Evolutionary conservation across 169 alveolate genomes (phyloP).

Genomic region (Plasmodium falciparum): DNA sequence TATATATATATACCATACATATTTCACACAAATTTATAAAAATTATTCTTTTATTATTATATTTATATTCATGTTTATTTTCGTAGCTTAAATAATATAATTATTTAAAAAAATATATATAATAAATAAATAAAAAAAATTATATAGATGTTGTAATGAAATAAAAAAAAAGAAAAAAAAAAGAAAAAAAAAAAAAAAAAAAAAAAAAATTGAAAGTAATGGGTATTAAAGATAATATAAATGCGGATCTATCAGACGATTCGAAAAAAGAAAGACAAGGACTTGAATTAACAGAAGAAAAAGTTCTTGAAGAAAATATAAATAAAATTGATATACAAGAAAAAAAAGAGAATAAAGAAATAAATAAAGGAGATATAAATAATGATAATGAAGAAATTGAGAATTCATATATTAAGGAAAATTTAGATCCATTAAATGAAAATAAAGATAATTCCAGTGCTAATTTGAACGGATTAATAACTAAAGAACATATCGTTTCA

Average conservation of each 20-base stretch:
- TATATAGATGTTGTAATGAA: constrained; percentile 22
- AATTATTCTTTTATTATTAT: constrained; percentile 11
- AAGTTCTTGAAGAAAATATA: constrained; percentile 24
- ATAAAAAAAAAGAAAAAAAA: constrained; percentile 14
- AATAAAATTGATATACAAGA: constrained; percentile 27
- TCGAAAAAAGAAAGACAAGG: constrained; percentile 56
- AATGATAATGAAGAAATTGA: constrained; percentile 39
- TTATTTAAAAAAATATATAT: neutral
- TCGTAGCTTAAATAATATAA: constrained; percentile 12
- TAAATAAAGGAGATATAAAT: constrained; percentile 8
- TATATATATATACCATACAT: no score
- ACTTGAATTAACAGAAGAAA: constrained; percentile 1
- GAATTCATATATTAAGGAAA: neutral
- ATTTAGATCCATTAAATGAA: constrained; percentile 19
- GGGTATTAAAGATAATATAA: constrained; percentile 47
- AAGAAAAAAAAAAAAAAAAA: constrained; percentile 31
- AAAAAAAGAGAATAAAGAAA: constrained; percentile 19
- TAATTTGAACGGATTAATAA: constrained; percentile 6
- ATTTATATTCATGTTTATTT: constrained; percentile 31
- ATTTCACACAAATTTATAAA: constrained; percentile 27
- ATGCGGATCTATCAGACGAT: constrained; percentile 30
- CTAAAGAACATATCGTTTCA: neutral
- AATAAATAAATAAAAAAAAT: constrained; percentile 47
- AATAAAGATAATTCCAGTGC: constrained; percentile 3
- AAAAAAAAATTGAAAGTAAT: constrained; percentile 36